These are phyloP conservation scores for Fusarium cicatricum DNA, from an alignment of 2,329 filamentous ascomycete genomes.

Conservation along the genomic window DNA sequence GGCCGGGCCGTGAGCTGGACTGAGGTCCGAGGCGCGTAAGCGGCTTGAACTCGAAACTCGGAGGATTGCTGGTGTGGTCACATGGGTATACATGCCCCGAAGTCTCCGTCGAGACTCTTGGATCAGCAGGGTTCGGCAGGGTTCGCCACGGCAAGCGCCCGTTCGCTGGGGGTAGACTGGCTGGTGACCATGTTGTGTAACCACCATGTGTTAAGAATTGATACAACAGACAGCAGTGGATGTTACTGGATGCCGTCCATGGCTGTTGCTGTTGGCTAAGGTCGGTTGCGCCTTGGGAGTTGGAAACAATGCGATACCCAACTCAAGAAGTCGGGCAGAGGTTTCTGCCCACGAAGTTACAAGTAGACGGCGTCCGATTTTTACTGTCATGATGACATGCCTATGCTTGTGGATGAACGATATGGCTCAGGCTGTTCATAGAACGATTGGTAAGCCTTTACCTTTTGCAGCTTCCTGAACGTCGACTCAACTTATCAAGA, in stretches of 20 bases:
- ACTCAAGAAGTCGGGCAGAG: conserved; percentile 15
- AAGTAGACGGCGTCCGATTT: conserved; percentile 8
- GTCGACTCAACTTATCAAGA: not conserved
- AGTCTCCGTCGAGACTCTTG: conserved; percentile 17
- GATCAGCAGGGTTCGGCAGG: conserved; percentile 5
- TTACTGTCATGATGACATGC: conserved; percentile 18
- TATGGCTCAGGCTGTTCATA: not conserved
- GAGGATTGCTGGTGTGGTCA: conserved; percentile 28
- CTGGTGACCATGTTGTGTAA: conserved; percentile 26
- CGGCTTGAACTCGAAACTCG: conserved; percentile 13
- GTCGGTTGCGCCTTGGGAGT: conserved; percentile 17
- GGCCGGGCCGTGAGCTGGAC: conserved; percentile 40
- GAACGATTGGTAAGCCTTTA: conserved; percentile 11
- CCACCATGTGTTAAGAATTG: conserved; percentile 15
- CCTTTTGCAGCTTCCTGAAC: too few relatives aligned
- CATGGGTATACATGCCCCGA: conserved; percentile 25
- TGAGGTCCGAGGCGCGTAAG: conserved; percentile 1
- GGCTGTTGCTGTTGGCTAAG: conserved; percentile 18
- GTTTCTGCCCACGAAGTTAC: conserved; percentile 10
- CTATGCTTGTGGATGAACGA: not conserved
- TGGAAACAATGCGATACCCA: conserved; percentile 23
- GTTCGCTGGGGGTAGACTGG: conserved; percentile 24
- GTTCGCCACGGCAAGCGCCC: conserved; percentile 17
- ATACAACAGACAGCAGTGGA: conserved; percentile 14
- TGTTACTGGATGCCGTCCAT: conserved; percentile 19